Base-by-base conservation (phyloP, 768 basidiomycete species). In the Epithele typhae region DNA sequence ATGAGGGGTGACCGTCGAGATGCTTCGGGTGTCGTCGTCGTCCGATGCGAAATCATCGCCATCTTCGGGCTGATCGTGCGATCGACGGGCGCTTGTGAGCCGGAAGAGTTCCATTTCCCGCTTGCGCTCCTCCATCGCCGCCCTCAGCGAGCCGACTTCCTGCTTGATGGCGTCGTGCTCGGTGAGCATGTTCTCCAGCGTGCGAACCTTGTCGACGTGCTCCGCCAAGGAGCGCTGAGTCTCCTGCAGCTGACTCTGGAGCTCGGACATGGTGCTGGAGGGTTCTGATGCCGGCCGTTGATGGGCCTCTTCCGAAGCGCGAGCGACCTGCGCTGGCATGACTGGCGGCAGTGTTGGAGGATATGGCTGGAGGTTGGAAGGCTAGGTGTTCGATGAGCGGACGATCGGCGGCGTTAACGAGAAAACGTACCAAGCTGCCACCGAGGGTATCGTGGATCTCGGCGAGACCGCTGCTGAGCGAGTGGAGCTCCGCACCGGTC, bases 401-500 rank as follows among this genome's bases (percentile, higher is more conserved):
- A n/a, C n/a, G n/a, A n/a, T n/a, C n/a, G n/a, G 35, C 24, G 25
- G 12, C 15, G 27, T n/a, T n/a, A n/a, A n/a, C n/a, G n/a, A n/a
- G n/a, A 19, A 17, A 23, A 75, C 84, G 51, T 47, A 93, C 92
- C 59, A 87, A 56, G 27, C 79, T 76, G 2, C 95, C 95, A 25
- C 87, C 87, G 5, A 99, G 71, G 0, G 89, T 92, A 56, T 96
- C 92, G 49, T 91, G 85, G 36, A 97, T 89, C n/a, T 96, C 92
- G 34, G 72, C 79, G 79, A 99, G 90, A 4, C 87, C 76, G 11
- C 77, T 77, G 14, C 79, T 84, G 25, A 97, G 68, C 0, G 78
- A 78, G 51, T 83, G 80, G 3, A 99, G 72, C 60, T 98, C 94
- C 0, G 83, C 74, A 12, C 91, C 90, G 0, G 94, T 96, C 61